Evolutionary conservation across 768 basidiomycete species (phyloP).

Genomic region (Trametes coccinea): DNA sequence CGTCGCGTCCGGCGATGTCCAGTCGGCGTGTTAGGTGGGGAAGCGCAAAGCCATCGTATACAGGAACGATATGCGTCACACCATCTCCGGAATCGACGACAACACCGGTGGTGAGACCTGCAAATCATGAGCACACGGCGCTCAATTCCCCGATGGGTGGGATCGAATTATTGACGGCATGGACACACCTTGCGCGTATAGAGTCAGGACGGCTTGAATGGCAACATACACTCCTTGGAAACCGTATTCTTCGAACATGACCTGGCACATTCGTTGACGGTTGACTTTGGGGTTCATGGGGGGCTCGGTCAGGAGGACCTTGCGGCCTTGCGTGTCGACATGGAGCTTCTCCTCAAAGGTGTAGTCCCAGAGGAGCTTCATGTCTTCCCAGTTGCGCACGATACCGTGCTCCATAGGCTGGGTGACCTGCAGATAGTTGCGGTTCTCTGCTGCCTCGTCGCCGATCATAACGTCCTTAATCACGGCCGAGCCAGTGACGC

Average conservation of each 20-base stretch:
- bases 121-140: neutral
- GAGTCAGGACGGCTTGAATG: conserved; percentile 96
- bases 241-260: conserved; percentile 99
- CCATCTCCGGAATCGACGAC: conserved; percentile 99
- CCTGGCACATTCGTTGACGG: conserved; percentile 90
- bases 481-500: conserved; percentile 68
- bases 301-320: conserved; percentile 94
- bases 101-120: conserved; percentile 96
- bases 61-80: conserved; percentile 98
- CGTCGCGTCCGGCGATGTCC: conserved; percentile 97
- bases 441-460: conserved; percentile 91
- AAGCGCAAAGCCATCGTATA: conserved; percentile 95
- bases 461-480: conserved; percentile 99
- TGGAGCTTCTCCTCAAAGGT: conserved; percentile 96
- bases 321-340: conserved; percentile 82
- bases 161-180: too few relatives aligned
- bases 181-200: conserved; percentile 93
- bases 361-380: conserved; percentile 98
- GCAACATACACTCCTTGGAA: conserved; percentile 96
- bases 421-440: conserved; percentile 93
- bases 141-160: neutral
- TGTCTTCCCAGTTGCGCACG: conserved; percentile 98
- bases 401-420: conserved; percentile 99
- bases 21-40: conserved; percentile 93
- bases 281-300: conserved; percentile 98